Base-by-base conservation (phyloP, 106 monocot species). In the Xerophyta viscosa region DNA sequence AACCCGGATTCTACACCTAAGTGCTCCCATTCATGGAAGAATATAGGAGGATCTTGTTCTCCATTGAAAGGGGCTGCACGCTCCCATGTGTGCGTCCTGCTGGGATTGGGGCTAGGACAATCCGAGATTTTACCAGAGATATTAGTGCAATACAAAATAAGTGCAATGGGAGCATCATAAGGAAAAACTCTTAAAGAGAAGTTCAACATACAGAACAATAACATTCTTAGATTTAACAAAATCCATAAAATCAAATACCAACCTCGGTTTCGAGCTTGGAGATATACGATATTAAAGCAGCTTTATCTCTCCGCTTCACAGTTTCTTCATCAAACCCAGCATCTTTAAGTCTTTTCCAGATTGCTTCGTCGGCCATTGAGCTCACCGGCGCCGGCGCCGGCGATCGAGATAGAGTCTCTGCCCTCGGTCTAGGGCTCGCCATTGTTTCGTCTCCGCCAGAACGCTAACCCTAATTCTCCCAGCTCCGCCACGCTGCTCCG, bases 251-350 rank as follows among this genome's bases (percentile, higher is more conserved):
- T 21, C 2, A 15, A 30, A 47, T 15, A 28, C 9, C 21, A 6
- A 89, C 94, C 88, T 96, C 81, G 0, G 78, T 17, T 57, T 96
- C 94, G 31, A 89, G 78, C 68, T 64, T 81, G 31, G 77, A 27
- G 43, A 96, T 82, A 81, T 88, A 96, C 0, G 78, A 55, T 24
- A 96, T 63, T 8, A 88, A 72, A 0, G 88, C 73, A n/a, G 88
- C 84, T 71, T 88, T 88, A 59, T 89, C 94, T 60, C 84, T 78
- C 64, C 62, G 75, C 78, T 63, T 66, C 37, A 89, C 63, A 52
- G 67, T 50, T 55, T 85, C 88, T 64, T 89, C 94, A 52, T 96
- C 88, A 46, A 96, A 78, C 26, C 94, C 88, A 1, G 81, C 84
- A n/a, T 82, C 88, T 41, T 55, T 64, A 23, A 96, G 72, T 29